Evolutionary conservation across 306 rosid species (phyloP).

Genomic region (Prunus armeniaca): DNA sequence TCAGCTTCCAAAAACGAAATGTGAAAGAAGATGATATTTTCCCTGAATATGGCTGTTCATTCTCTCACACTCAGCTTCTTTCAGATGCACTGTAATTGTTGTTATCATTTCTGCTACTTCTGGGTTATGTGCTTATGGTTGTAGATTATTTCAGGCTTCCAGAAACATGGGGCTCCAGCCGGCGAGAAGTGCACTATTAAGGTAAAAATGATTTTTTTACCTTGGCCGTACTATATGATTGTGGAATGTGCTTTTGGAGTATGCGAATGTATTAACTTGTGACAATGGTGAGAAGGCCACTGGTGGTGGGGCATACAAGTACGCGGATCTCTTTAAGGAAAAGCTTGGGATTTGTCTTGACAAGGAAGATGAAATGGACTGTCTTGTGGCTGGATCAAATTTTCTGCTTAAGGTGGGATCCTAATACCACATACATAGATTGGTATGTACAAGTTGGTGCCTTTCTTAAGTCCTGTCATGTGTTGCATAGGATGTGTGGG

Average conservation of each 20-base stretch:
- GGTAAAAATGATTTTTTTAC: conserved; percentile 37
- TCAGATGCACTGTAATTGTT: neutral
- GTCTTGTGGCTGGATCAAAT: conserved; percentile 96
- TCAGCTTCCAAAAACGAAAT: neutral
- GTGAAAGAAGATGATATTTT: neutral
- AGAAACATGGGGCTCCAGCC: conserved; percentile 43
- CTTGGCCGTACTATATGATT: conserved; percentile 11
- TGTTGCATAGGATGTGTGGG: neutral
- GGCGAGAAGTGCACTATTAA: conserved; percentile 46
- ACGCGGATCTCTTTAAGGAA: conserved; percentile 78
- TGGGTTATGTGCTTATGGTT: conserved; percentile 37
- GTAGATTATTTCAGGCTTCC: conserved; percentile 50
- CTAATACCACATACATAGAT: conserved; percentile 17
- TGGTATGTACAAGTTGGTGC: conserved; percentile 15
- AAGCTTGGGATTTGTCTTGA: conserved; percentile 69
- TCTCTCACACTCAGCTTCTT: conserved; percentile 6
- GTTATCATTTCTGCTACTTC: conserved; percentile 17
- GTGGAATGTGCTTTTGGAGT: conserved; percentile 29
- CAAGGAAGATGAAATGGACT: conserved; percentile 96
- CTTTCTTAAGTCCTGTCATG: conserved; percentile 12
- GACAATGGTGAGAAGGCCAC: conserved; percentile 72
- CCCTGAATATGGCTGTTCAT: neutral
- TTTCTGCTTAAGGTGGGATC: conserved; percentile 87
- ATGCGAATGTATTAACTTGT: conserved; percentile 20
- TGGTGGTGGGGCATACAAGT: conserved; percentile 90